Evolutionary conservation across 441 rosid genomes (phyloP).

Genomic region (Codiaeum variegatum): DNA sequence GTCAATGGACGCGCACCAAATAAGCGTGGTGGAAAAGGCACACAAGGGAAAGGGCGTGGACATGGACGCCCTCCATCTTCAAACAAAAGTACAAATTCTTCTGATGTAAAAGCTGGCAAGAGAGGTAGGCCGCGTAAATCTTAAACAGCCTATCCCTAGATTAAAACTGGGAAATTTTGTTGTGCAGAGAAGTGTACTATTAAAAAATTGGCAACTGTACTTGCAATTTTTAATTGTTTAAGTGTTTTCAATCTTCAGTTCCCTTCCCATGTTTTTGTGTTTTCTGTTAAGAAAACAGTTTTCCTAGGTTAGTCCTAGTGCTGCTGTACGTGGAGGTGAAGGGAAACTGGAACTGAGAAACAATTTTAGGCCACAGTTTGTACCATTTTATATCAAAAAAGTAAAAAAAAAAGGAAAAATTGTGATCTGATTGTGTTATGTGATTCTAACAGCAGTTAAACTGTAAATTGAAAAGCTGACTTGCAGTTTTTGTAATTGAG

Average conservation of each 20-base stretch:
- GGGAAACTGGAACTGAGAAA: slow-evolving; percentile 3
- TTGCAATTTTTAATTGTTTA: slow-evolving; percentile 8
- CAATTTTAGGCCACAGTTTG: slow-evolving; percentile 5
- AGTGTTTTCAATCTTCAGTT: background rate
- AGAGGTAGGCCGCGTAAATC: slow-evolving; percentile 80
- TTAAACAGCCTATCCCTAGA: slow-evolving; percentile 17
- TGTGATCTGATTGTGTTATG: background rate
- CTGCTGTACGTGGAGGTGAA: background rate
- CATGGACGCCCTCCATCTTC: slow-evolving; percentile 37
- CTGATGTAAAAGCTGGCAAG: slow-evolving; percentile 47
- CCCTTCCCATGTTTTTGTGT: background rate
- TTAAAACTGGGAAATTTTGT: slow-evolving; percentile 40
- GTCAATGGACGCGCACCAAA: slow-evolving; percentile 33
- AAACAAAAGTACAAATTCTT: slow-evolving; percentile 33
- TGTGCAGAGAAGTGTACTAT: slow-evolving; percentile 30
- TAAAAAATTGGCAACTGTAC: slow-evolving; percentile 16
- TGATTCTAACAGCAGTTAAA: no score
- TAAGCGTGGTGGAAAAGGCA: slow-evolving; percentile 35
- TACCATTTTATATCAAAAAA: background rate
- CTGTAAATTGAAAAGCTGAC: no score
- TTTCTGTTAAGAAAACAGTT: slow-evolving; percentile 7
- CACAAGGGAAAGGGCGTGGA: slow-evolving; percentile 28
- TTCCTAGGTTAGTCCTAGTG: background rate
- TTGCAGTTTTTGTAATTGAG: no score
- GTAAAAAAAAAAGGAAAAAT: background rate